phyloP scores from a whole-genome alignment of 179 eudicot genomes.

The Silene coronaria region DNA sequence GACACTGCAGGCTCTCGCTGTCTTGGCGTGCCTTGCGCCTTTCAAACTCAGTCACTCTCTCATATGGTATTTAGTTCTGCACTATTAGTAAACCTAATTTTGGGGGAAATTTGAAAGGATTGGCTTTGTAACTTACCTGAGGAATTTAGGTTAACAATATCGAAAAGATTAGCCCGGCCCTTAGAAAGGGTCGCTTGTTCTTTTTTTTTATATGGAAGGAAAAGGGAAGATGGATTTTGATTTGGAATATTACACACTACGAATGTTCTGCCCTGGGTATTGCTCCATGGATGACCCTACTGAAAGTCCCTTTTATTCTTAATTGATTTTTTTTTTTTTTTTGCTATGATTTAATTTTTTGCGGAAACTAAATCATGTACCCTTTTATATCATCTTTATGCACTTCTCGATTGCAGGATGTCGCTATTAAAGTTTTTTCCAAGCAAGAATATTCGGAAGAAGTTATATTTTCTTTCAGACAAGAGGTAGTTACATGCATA shows the following conservation, averaged over 20 bases:
- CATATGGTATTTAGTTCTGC: no score
- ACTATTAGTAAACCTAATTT: no score
- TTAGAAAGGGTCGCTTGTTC: neutral
- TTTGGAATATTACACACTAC: neutral
- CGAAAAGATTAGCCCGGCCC: neutral
- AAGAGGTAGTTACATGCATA: slow-evolving; percentile 72
- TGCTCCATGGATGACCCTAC: neutral
- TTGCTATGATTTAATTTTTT: neutral
- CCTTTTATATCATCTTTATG: neutral
- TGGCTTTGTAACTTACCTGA: neutral
- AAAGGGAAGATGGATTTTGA: neutral
- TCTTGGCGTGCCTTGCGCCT: neutral
- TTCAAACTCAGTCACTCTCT: neutral
- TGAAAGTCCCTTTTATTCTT: neutral
- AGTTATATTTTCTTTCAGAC: slow-evolving; percentile 62
- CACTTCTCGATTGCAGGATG: slow-evolving; percentile 60
- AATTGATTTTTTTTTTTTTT: no score
- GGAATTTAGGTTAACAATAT: neutral
- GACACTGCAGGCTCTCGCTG: no score
- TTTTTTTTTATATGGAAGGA: no score
- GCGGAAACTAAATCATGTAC: neutral
- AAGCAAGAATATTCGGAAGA: slow-evolving; percentile 88
- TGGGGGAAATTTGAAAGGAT: no score
- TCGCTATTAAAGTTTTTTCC: slow-evolving; percentile 89
- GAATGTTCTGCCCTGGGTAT: neutral